Conservation (phyloP, 2,329 filamentous ascomycete genomes). For the Aspergillus neotritici region DNA sequence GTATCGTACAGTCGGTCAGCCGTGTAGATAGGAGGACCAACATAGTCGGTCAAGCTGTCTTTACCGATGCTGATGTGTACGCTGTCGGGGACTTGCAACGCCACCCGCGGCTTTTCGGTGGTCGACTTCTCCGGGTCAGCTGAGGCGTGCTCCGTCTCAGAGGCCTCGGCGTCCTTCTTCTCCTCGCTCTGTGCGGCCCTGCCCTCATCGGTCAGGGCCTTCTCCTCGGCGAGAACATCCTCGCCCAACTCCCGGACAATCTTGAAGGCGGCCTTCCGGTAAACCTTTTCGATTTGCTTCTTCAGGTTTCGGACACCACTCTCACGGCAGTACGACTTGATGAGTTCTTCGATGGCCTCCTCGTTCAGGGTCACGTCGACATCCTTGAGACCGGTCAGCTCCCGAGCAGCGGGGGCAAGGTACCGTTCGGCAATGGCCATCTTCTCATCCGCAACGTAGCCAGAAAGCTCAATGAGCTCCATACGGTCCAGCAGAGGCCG, state of each 20-base stretch:
- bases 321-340: constrained; percentile 97
- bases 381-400: constrained; percentile 81
- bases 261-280: constrained; percentile 92
- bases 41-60: constrained; percentile 91
- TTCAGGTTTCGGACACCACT: constrained; percentile 96
- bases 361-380: constrained; percentile 83
- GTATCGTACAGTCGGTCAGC: constrained; percentile 91
- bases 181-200: constrained; percentile 66
- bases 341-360: constrained; percentile 88
- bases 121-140: constrained; percentile 37
- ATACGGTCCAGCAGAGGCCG: constrained; percentile 90
- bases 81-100: constrained; percentile 75
- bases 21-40: constrained; percentile 91
- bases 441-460: constrained; percentile 97
- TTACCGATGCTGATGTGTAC: constrained; percentile 84
- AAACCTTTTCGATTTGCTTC: constrained; percentile 99
- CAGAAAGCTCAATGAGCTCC: constrained; percentile 94
- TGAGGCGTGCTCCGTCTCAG: constrained; percentile 58
- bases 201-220: constrained; percentile 78
- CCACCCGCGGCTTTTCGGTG: constrained; percentile 60
- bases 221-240: constrained; percentile 70
- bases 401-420: constrained; percentile 87
- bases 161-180: constrained; percentile 51
- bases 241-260: constrained; percentile 94
- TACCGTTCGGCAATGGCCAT: constrained; percentile 96